Evolutionary conservation across 805 yeast species (phyloP).

Genomic region (Pichia kluyveri): DNA sequence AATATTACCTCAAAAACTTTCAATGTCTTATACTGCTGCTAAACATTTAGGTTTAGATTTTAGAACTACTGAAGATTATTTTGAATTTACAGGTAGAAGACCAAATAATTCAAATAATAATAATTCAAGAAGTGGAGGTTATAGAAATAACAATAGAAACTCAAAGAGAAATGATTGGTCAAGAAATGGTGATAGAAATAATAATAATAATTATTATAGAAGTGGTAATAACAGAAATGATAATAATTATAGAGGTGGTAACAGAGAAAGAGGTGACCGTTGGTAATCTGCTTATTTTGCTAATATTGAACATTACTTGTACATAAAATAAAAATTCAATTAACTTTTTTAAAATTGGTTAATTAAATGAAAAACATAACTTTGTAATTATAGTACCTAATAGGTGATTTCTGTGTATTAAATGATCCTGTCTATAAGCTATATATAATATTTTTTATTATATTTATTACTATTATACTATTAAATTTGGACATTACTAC

Average conservation of each 20-base stretch:
- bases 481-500: too few species aligned
- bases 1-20: constrained; percentile 8
- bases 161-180: constrained; percentile 10
- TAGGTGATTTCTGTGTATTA: too few species aligned
- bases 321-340: too few species aligned
- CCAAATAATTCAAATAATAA: constrained; percentile 3
- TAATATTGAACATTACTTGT: too few species aligned
- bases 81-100: constrained; percentile 24
- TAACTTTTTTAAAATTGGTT: too few species aligned
- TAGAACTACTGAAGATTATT: constrained; percentile 19
- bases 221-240: constrained; percentile 3
- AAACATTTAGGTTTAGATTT: constrained; percentile 22
- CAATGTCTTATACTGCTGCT: constrained; percentile 14
- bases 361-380: too few species aligned
- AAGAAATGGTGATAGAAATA: constrained; percentile 5
- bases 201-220: constrained; percentile 4
- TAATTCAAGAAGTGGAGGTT: constrained; percentile 2
- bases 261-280: not conserved
- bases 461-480: too few species aligned
- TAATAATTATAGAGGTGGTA: constrained; percentile 2
- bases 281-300: constrained; percentile 4
- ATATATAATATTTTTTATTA: too few species aligned
- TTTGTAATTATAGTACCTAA: too few species aligned
- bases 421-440: too few species aligned
- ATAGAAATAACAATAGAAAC: constrained; percentile 4